A percentile compares a stretch with the other conserved stretches of the same genome.
Conservation (phyloP, 176 grass and related monocot species). For the Pharus latifolius region DNA sequence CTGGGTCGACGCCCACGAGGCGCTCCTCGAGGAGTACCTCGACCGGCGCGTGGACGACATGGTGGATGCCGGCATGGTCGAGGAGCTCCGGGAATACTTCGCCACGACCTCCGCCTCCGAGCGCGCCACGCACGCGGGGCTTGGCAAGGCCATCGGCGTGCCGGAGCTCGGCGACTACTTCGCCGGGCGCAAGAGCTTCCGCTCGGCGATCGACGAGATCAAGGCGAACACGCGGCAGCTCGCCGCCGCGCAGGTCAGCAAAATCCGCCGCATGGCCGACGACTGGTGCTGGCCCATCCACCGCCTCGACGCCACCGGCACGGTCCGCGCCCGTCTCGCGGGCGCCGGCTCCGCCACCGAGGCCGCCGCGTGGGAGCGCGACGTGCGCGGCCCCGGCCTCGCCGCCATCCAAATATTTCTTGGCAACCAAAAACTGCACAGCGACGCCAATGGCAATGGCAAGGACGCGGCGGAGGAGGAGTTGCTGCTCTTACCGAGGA, state of each 20-base stretch:
- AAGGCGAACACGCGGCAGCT: slow-evolving; percentile 56
- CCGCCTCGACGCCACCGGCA: slow-evolving; percentile 45
- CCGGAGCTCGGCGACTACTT: slow-evolving; percentile 55
- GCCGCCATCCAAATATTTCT: slow-evolving; percentile 48
- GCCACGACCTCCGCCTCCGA: slow-evolving; percentile 1
- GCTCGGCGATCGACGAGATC: slow-evolving; percentile 43
- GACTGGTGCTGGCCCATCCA: slow-evolving; percentile 47
- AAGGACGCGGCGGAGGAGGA: not conserved
- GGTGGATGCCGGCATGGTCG: slow-evolving; percentile 51
- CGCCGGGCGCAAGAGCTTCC: not conserved
- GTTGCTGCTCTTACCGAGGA: slow-evolving; percentile 1
- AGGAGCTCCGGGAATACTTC: slow-evolving; percentile 55
- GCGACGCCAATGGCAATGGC: not conserved
- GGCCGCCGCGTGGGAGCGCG: slow-evolving; percentile 34
- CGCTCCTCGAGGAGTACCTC: slow-evolving; percentile 37
- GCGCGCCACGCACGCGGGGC: slow-evolving; percentile 22
- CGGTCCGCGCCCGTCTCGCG: slow-evolving; percentile 26
- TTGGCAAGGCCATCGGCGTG: slow-evolving; percentile 77
- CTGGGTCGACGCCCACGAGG: slow-evolving; percentile 58
- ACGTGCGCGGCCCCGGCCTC: slow-evolving; percentile 43
- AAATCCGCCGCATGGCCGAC: slow-evolving; percentile 51
- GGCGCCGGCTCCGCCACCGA: not conserved
- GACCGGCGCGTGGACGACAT: slow-evolving; percentile 78
- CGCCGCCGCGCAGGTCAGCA: slow-evolving; percentile 42
- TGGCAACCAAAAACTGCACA: not conserved